Evolutionary conservation across 1,284 basidiomycete species (phyloP), one percentile per base, ranked within the genome.

Genomic region (Stereum hirsutum): DNA sequence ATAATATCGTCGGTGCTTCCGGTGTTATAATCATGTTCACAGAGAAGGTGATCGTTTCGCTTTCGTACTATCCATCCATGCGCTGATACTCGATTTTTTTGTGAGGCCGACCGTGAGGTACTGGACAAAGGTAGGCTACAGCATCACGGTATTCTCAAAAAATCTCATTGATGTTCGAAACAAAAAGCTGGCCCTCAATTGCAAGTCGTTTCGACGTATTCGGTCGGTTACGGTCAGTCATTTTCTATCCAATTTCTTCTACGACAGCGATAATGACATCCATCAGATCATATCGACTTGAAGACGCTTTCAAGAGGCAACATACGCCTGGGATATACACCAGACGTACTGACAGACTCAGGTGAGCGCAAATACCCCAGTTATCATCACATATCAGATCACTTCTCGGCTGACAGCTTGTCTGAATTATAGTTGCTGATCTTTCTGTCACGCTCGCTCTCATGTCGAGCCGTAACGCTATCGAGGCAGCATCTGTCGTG

Each of bases 391-490:
- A 37, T 37, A 30, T n/a, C 25, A 23, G 10, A 23, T 17, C 10
- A 57, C 38, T 25, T 37, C 40, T 32, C 47, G 1, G 19, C 23
- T 26, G 23, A 1, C 52, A 84, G 2, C n/a, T n/a, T n/a, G n/a
- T n/a, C n/a, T n/a, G n/a, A n/a, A n/a, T n/a, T n/a, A n/a, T n/a
- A 43, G 91, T 93, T 26, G 93, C 94, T 8, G 94, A 97, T 59
- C 61, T 90, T 7, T 78, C 83, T 0, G 71, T 95, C 34, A 88
- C 95, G 80, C 75, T 99, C 4, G 81, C 83, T 1, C 72, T 99
- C 26, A 96, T 95, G 90, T 89, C 91, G 0, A 77, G 84, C 41
- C 75, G 94, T 15, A 84, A 89, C 39, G 83, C 71, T 2, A 80
- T 78, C 27, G 66, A 81, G 49, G 78, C 78, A 0, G 73, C 77